These are phyloP conservation scores for Usnea hakonensis DNA, from an alignment of 495 filamentous ascomycete species.

Conservation along the genomic window DNA sequence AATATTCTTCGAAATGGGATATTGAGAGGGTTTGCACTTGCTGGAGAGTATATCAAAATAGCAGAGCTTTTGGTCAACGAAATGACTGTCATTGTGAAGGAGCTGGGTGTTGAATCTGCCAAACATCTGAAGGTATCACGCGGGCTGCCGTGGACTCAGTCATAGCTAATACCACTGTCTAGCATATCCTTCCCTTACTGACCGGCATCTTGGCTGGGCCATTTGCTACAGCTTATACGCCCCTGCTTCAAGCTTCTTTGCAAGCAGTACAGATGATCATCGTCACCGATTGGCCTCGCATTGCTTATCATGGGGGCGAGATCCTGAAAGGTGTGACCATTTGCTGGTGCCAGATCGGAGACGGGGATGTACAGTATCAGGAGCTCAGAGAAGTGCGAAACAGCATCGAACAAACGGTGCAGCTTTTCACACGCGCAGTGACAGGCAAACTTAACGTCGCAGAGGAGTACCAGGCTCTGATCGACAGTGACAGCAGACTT, in stretches of 20 bases:
- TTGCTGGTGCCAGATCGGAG: slow-evolving; percentile 57
- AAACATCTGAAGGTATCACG: slow-evolving; percentile 60
- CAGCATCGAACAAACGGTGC: slow-evolving; percentile 8
- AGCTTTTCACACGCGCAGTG: slow-evolving; percentile 14
- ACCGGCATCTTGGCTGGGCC: slow-evolving; percentile 59
- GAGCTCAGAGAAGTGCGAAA: slow-evolving; percentile 2
- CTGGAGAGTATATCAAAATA: slow-evolving; percentile 42
- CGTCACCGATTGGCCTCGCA: slow-evolving; percentile 64
- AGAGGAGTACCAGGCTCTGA: slow-evolving; percentile 10
- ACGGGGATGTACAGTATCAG: slow-evolving; percentile 30
- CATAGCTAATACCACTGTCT: slow-evolving; percentile 11
- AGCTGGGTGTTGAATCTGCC: slow-evolving; percentile 59
- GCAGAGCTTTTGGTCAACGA: slow-evolving; percentile 52
- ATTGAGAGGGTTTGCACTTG: slow-evolving; percentile 46
- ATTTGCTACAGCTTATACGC: slow-evolving; percentile 52
- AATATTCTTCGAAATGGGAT: slow-evolving; percentile 49
- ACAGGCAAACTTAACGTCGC: slow-evolving; percentile 4
- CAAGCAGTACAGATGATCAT: slow-evolving; percentile 51
- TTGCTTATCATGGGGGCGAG: slow-evolving; percentile 59
- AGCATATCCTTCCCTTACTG: slow-evolving; percentile 63
- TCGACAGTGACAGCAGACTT: slow-evolving; percentile 27
- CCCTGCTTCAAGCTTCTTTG: slow-evolving; percentile 47
- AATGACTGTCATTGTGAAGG: slow-evolving; percentile 43
- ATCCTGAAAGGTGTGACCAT: slow-evolving; percentile 54
- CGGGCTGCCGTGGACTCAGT: background rate